A percentile compares a stretch with the other conserved stretches of the same genome.
These are phyloP conservation scores for Solanum rostratum DNA, from an alignment of 257 asterid species.

Conservation along the genomic window DNA sequence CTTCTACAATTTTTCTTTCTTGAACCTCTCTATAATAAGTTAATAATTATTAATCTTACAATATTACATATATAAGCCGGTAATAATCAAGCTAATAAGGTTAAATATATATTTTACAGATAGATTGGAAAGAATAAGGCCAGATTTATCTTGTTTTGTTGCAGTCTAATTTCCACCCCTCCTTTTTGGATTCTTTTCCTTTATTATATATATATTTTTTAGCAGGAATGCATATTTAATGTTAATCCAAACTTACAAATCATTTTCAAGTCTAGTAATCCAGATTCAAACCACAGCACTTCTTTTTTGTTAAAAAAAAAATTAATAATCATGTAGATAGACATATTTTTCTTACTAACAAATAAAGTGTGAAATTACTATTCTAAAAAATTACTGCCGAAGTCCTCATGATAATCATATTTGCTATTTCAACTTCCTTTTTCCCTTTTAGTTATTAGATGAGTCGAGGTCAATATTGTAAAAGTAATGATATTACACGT, in stretches of 20 bases:
- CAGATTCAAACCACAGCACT: too few relatives aligned
- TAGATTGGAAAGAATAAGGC: too few relatives aligned
- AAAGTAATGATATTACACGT: not conserved
- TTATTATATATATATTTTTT: not conserved
- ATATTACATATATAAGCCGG: not conserved
- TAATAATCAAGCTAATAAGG: not conserved
- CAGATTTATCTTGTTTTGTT: too few relatives aligned
- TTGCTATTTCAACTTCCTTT: not conserved
- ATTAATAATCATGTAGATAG: too few relatives aligned
- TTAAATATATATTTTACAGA: not conserved
- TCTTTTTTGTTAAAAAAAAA: too few relatives aligned
- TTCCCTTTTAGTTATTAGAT: not conserved
- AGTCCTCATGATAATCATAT: not conserved
- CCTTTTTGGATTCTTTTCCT: not conserved
- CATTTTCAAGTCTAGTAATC: not conserved
- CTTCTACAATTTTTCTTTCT: too few relatives aligned
- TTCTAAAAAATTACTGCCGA: not conserved
- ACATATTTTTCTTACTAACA: not conserved
- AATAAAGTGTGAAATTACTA: not conserved
- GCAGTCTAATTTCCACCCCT: not conserved
- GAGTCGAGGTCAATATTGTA: not conserved
- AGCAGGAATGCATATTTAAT: not conserved
- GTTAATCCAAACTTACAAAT: not conserved
- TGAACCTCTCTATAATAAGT: too few relatives aligned
- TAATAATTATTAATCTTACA: not conserved